phyloP scores from a whole-genome alignment of 176 grass and related monocot species.

The Musa schizocarpa region DNA sequence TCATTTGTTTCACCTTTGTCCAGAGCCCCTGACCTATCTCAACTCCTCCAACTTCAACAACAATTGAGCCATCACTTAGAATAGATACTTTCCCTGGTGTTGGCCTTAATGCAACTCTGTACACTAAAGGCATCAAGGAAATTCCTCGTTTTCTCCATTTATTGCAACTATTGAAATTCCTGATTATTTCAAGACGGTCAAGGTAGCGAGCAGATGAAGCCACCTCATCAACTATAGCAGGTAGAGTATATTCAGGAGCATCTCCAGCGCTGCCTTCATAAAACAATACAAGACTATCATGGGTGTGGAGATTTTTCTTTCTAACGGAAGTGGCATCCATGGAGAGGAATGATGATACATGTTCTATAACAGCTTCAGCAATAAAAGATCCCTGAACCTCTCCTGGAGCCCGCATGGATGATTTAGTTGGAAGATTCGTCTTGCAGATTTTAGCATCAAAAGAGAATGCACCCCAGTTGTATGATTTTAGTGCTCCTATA shows the following conservation, averaged over 20 bases:
- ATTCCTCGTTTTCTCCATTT: slow-evolving; percentile 71
- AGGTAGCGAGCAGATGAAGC: slow-evolving; percentile 28
- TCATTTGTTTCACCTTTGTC: slow-evolving; percentile 87
- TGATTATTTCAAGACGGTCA: slow-evolving; percentile 24
- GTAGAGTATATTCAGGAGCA: slow-evolving; percentile 51
- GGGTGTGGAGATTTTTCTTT: slow-evolving; percentile 55
- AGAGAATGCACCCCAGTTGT: slow-evolving; percentile 66
- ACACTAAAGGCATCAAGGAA: slow-evolving; percentile 42
- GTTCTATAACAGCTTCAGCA: slow-evolving; percentile 79
- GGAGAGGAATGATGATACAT: slow-evolving; percentile 48
- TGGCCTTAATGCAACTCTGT: slow-evolving; percentile 24
- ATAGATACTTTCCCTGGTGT: slow-evolving; percentile 72
- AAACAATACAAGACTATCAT: slow-evolving; percentile 45
- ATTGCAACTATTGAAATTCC: slow-evolving; percentile 39
- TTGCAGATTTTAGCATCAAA: slow-evolving; percentile 67
- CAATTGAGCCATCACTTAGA: slow-evolving; percentile 71
- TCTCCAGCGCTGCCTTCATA: slow-evolving; percentile 33
- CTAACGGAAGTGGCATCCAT: slow-evolving; percentile 39
- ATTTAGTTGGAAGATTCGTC: slow-evolving; percentile 64
- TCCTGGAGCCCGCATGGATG: slow-evolving; percentile 52
- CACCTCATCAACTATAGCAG: slow-evolving; percentile 42
- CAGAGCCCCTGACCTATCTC: slow-evolving; percentile 82
- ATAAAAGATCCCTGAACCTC: slow-evolving; percentile 78
- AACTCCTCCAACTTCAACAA: slow-evolving; percentile 73
- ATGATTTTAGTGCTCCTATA: slow-evolving; percentile 52